Base-by-base conservation (phyloP, 768 basidiomycete genomes). In the Botryobasidium botryosum region DNA sequence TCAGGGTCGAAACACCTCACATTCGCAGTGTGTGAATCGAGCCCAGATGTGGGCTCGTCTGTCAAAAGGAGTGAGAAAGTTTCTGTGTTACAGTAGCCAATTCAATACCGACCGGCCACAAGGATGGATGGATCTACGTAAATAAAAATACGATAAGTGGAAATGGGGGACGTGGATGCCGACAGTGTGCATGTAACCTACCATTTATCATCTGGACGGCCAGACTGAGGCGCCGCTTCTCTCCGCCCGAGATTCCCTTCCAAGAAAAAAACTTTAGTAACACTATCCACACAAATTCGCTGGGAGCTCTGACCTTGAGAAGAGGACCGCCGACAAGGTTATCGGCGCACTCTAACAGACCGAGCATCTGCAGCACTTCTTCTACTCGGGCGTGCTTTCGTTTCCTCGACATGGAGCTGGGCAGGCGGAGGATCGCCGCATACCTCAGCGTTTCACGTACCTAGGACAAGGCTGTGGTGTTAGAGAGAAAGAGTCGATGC, bases 241-340 rank as follows among this genome's bases (percentile, higher is more conserved):
- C 68, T n/a, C 69, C 69, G 4, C 69, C 69, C 7, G 59, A 61
- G 28, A 70, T 69, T 1, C 68, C 68, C 51, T 66, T 60, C 29
- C 43, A 29, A 18, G 21, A 7, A 21, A 21, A 23, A 3, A 13
- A 6, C n/a, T 17, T 24, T 12, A 20, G 24, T 0, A 5, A 13
- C 6, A 12, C 3, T 23, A 7, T 13, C 10, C 40, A 12, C 40
- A 13, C 21, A n/a, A 27, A 2, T 6, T 23, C 6, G 3, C 17
- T 27, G 18, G 12, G 35, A 32, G 15, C 66, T 15, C 43, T 20
- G 18, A 49, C 48, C 28, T 42, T 61, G 17, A 55, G 40, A 12
- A 66, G 46, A 35, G 61, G 60, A 2, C 68, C 68, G 20, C 69
- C 69, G 25, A 69, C 65, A 18, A 65, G 58, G 17, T 62, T 57